Evolutionary conservation across 2,329 filamentous ascomycete genomes (phyloP).

Genomic region (Epichloe sylvatica): DNA sequence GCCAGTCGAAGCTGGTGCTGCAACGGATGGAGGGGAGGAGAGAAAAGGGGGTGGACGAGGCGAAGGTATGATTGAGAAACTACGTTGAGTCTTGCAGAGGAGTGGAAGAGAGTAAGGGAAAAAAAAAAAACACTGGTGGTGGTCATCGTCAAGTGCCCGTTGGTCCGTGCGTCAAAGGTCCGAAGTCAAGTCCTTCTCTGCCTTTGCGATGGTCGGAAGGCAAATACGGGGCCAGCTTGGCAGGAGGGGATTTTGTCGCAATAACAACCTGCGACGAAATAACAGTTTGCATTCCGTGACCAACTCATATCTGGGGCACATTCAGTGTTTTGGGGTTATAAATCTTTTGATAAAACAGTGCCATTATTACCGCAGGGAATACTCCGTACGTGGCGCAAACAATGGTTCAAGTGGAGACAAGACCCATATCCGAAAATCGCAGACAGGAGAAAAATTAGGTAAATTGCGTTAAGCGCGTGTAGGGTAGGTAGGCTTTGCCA

Average conservation of each 20-base stretch:
- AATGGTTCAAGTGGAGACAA: too few species aligned
- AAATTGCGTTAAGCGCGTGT: too few species aligned
- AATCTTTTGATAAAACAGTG: too few species aligned
- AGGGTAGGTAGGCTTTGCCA: too few species aligned
- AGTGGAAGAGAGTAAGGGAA: constrained; percentile 6
- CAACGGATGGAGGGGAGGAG: constrained; percentile 5
- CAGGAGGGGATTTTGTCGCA: neutral
- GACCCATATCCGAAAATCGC: too few species aligned
- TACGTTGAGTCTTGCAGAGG: constrained; percentile 2
- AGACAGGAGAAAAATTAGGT: too few species aligned
- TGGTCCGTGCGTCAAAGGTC: constrained; percentile 8
- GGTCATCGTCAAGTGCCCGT: constrained; percentile 9
- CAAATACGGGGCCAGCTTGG: neutral
- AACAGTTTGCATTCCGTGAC: too few species aligned
- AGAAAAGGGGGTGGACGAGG: constrained; percentile 4
- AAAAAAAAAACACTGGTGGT: constrained; percentile 5
- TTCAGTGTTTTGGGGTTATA: too few species aligned
- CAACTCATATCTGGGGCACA: too few species aligned
- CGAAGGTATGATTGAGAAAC: constrained; percentile 5
- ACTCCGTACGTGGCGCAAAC: too few species aligned
- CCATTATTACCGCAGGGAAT: too few species aligned
- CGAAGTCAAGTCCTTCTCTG: neutral
- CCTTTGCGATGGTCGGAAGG: constrained; percentile 6
- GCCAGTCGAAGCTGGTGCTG: constrained; percentile 2
- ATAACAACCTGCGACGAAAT: neutral